A percentile compares a stretch with the other conserved stretches of the same genome.
Evolutionary conservation across 2,329 filamentous ascomycete genomes (phyloP).

Genomic region (Aspergillus tamarii): DNA sequence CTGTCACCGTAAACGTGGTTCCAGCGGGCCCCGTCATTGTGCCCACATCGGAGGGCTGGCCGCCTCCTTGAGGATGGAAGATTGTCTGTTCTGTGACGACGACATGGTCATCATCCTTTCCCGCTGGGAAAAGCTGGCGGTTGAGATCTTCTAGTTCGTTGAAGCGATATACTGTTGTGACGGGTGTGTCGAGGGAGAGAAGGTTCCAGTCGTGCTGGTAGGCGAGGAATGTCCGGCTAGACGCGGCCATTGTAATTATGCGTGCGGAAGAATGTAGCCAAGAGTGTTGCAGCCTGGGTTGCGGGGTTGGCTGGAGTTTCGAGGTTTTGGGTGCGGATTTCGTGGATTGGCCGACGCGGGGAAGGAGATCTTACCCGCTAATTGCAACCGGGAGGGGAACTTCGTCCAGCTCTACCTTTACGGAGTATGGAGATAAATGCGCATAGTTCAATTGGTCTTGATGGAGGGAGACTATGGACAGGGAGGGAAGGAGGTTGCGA

Average conservation of each 20-base stretch:
- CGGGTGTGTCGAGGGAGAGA: conserved; percentile 46
- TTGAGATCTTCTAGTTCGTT: conserved; percentile 55
- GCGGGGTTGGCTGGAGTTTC: background rate
- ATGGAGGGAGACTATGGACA: background rate
- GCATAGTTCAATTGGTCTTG: background rate
- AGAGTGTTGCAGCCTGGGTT: background rate
- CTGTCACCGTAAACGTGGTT: conserved; percentile 55
- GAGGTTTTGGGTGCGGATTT: background rate
- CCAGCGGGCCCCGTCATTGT: conserved; percentile 48
- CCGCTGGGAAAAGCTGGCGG: conserved; percentile 62
- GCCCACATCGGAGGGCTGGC: conserved; percentile 71
- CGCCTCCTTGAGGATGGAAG: conserved; percentile 75
- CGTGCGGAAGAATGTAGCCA: background rate
- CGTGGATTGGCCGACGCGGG: background rate
- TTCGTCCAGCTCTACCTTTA: background rate
- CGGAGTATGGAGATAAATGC: too few relatives aligned
- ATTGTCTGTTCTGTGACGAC: conserved; percentile 68
- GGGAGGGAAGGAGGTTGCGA: background rate
- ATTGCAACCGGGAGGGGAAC: background rate
- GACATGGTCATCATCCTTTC: conserved; percentile 55
- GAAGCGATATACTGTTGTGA: conserved; percentile 56
- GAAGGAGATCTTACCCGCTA: background rate
- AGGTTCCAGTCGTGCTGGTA: conserved; percentile 47
- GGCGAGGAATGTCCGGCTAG: conserved; percentile 22
- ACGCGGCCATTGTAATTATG: background rate